Evolutionary conservation across 2,329 filamentous ascomycete species (phyloP), one percentile per base, ranked within the genome.

Genomic region (Fusarium circinatum): DNA sequence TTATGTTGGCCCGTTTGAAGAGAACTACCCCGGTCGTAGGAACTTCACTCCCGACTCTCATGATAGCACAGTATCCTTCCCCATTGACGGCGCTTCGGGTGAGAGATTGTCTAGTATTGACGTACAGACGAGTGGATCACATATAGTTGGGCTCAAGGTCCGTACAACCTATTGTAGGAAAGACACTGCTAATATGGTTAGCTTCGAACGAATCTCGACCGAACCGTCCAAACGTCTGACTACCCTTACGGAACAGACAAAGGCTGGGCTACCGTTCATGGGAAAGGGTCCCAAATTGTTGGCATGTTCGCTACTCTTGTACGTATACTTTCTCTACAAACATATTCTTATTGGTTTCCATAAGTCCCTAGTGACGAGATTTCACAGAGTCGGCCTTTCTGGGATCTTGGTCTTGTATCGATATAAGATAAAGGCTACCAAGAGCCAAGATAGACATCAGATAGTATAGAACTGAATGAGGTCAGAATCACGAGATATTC

Each of bases 401-500:
- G 47, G 15, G 47, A 49, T 32, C 47, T 32, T n/a, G 28, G 28
- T 20, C 18, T 48, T 1, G 6, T 48, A 30, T 22, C 20, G 6
- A 8, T 48, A 22, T 17, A 5, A 6, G 2, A 30, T 22, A 8
- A 17, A 1, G 15, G 18, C 18, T 30, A 6, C 5, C 8, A 10
- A 28, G 24, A 22, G 24, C 44, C 11, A 15, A 15, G 0, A 7
- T 10, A 22, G 18, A 9, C 8, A 8, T 22, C 12, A 14, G 12
- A 47, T 20, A 28, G 4, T 5, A 10, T 10, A 18, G 24, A 6
- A 12, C 7, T 14, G 5, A 6, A 20, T 15, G 15, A 20, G 24
- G 5, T 8, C 12, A 22, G 18, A 3, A 6, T 6, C 26, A 14
- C 2, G 15, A 26, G 0, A 8, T 2, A 22, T 14, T n/a, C 6